Percentiles rank a stretch among this genome's conserved stretches.
Evolutionary conservation across 116 monocot species (phyloP).

Genomic region (Cymodocea nodosa): DNA sequence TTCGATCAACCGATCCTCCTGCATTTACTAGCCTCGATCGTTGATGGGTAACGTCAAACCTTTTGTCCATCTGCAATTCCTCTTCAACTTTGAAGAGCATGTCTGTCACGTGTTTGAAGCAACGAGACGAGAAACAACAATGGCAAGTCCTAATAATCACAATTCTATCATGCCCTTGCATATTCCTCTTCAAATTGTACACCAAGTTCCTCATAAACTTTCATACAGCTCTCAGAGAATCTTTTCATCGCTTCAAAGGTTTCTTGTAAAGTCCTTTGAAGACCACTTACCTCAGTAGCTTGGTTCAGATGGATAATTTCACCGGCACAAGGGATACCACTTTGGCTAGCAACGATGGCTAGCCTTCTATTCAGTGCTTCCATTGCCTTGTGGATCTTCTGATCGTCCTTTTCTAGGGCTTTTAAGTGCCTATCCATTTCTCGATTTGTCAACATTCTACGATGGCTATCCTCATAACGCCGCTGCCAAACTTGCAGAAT

Average conservation of each 20-base stretch:
- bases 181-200: conserved; percentile 34
- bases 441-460: conserved; percentile 26
- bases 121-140: not conserved
- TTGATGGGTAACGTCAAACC: not conserved
- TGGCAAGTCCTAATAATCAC: not conserved
- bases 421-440: conserved; percentile 34
- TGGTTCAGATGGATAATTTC: conserved; percentile 13
- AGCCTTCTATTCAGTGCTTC: conserved; percentile 51
- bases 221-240: conserved; percentile 30
- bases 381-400: conserved; percentile 35
- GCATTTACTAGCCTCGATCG: not conserved
- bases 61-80: not conserved
- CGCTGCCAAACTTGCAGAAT: conserved; percentile 49
- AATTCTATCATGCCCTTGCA: conserved; percentile 15
- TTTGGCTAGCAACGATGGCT: conserved; percentile 10
- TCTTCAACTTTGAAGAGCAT: not conserved
- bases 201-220: conserved; percentile 56
- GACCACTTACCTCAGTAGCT: conserved; percentile 14
- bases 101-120: not conserved
- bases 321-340: not conserved
- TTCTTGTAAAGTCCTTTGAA: conserved; percentile 42
- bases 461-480: conserved; percentile 20
- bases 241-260: conserved; percentile 63
- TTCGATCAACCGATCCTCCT: not conserved
- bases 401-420: conserved; percentile 47